Base-by-base conservation (phyloP, 2,329 filamentous ascomycete species). In the Stagonosporopsis cucurbitacearum region DNA sequence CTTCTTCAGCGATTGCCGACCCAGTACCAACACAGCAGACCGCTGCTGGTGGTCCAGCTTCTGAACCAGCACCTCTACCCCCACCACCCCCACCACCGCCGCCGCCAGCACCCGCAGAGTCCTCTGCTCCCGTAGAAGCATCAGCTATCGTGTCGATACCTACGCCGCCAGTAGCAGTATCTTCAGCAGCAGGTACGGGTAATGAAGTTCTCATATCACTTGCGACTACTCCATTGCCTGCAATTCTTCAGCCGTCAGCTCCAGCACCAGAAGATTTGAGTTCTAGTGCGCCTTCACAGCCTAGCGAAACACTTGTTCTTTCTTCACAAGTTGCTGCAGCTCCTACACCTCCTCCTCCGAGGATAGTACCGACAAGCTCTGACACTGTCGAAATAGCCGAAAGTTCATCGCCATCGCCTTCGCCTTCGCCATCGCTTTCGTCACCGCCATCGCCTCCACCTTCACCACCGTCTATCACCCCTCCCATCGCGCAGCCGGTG, bases 111-210 rank as follows among this genome's bases (percentile, higher is more conserved):
- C 56, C 56, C 33, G 51, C 66, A 30, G 48, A 60, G 15, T 55
- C 65, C 33, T 62, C 65, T 17, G 50, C 64, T 40, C 57, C 50
- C 48, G 50, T 52, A 36, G 56, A 61, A 49, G 56, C 57, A 54
- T 62, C 58, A 32, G 52, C 57, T 17, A 54, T 26, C 45, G 51
- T 46, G 23, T 50, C 58, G 59, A 51, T 60, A 45, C 63, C 69
- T 20, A 59, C 66, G 17, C 58, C 68, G 60, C 61, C 62, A 54
- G 60, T 58, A 58, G 63, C 64, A 65, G 62, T 60, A 36, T 68
- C 69, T 54, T 69, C 73, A 50, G 61, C 67, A 49, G 59, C 59
- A 74, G 70, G 70, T 74, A 75, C 72, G 70, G 64, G 59, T 48
- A 69, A 55, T 62, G 58, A 59, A 60, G 64, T 68, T 62, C 64